Evolutionary conservation across 306 rosid genomes (phyloP).

Genomic region (Inga leiocalycina): DNA sequence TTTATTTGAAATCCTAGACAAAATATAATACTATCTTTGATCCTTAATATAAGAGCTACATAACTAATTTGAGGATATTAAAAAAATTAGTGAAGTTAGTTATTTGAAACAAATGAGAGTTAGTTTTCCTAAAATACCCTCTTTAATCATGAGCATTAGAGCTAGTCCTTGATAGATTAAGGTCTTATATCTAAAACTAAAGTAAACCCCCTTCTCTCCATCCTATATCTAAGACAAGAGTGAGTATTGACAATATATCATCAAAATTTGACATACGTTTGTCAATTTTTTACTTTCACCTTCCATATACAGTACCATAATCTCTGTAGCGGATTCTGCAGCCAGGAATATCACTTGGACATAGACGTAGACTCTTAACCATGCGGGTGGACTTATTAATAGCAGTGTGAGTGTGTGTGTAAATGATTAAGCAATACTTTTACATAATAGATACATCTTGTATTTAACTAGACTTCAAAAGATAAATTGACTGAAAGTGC

Average conservation of each 20-base stretch:
- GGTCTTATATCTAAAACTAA: too few species aligned
- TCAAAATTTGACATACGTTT: neutral
- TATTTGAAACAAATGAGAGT: too few species aligned
- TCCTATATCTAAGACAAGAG: too few species aligned
- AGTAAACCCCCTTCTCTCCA: too few species aligned
- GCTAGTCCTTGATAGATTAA: too few species aligned
- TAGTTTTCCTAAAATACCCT: too few species aligned
- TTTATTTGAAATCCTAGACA: too few species aligned
- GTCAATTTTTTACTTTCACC: neutral
- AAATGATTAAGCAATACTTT: neutral
- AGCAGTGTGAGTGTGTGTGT: neutral
- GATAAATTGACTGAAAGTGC: neutral
- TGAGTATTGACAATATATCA: neutral
- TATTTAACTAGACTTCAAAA: neutral
- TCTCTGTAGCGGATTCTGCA: neutral
- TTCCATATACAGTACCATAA: neutral
- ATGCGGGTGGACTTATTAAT: neutral
- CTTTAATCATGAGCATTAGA: too few species aligned
- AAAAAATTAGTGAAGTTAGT: too few species aligned
- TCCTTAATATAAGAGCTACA: too few species aligned
- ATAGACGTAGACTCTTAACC: neutral
- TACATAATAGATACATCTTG: neutral
- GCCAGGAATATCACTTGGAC: neutral
- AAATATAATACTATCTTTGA: too few species aligned
- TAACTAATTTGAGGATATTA: too few species aligned